Base-by-base conservation (phyloP, 306 rosid genomes). In the Vigna hirtella region DNA sequence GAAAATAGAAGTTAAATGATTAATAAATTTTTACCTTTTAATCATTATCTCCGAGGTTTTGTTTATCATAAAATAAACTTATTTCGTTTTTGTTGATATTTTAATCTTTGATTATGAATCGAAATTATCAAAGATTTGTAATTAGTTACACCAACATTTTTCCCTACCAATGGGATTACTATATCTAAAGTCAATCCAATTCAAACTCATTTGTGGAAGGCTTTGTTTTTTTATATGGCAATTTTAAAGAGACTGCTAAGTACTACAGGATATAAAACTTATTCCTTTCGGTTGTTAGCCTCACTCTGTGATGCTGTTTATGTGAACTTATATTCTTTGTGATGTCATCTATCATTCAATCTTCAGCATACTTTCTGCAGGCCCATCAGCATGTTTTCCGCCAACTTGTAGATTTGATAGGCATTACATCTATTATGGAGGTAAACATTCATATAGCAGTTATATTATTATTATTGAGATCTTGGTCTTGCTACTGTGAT, bases 391-490 rank as follows among this genome's bases (percentile, higher is more conserved):
- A 91, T 81, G 96, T 95, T 61, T 87, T 91, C 65, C 85, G 91
- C 48, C 96, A 87, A 77, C 80, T 95, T 70, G 98, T 95, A 73
- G 99, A 95, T 88, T 91, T 95, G 91, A 95, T 95, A 70, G 99
- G 99, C 81, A 93, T 92, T 68, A 95, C 99, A 65, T 95, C 99
- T 65, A 95, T 95, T 87, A 95, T 93, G 99, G 98, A 95, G 99
- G 68, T 62, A 62, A 62, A 32, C 14, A 16, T 62, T 6, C 32
- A 32, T 62, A 11, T 12, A 13, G 13, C 8, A 34, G 22, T 62
- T 15, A 32, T 62, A 32, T 8, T 62, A 62, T 34, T 62, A 62
- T 34, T 32, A 16, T 34, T 62, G 47, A 62, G 22, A 62, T 62
- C 68, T 62, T 32, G 22, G 36, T 62, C 67, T 62, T 30, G 45